A percentile compares a stretch with the other conserved stretches of the same genome.
Evolutionary conservation across 352 stramenopile species (phyloP).

Genomic region (Globisporangium spinosum): DNA sequence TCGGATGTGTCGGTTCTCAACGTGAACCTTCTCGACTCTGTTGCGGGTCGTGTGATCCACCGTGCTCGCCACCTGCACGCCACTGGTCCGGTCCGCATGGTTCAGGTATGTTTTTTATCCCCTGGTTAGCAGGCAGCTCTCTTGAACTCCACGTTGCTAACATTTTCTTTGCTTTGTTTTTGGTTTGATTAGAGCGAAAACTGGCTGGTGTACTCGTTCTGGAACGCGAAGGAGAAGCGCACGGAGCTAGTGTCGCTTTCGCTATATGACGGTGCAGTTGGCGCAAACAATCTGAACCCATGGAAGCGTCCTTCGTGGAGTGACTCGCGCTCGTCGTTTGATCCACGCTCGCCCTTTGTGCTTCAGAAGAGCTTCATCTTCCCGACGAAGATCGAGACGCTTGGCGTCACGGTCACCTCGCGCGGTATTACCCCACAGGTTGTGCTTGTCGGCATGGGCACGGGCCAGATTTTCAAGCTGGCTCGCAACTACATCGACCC

Average conservation of each 20-base stretch:
- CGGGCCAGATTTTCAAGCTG: slow-evolving; percentile 92
- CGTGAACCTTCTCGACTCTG: slow-evolving; percentile 92
- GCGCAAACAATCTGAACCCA: slow-evolving; percentile 91
- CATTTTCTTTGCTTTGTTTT: slow-evolving; percentile 7
- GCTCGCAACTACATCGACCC: slow-evolving; percentile 92
- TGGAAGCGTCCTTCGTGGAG: slow-evolving; percentile 92
- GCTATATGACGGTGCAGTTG: slow-evolving; percentile 96
- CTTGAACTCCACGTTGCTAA: slow-evolving; percentile 8
- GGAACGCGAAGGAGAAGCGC: slow-evolving; percentile 89
- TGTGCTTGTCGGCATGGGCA: slow-evolving; percentile 91
- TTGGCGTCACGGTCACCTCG: slow-evolving; percentile 92
- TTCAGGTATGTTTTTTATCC: slow-evolving; percentile 36
- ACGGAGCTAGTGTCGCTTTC: slow-evolving; percentile 81
- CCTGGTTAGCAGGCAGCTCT: background rate
- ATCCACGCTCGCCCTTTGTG: slow-evolving; percentile 86
- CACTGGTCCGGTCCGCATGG: slow-evolving; percentile 55
- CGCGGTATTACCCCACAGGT: slow-evolving; percentile 94
- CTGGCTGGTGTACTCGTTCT: slow-evolving; percentile 96
- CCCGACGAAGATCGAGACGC: slow-evolving; percentile 80
- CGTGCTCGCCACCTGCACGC: slow-evolving; percentile 86
- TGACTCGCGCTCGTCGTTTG: slow-evolving; percentile 90
- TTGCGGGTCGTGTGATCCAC: slow-evolving; percentile 92
- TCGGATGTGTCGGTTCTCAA: slow-evolving; percentile 59
- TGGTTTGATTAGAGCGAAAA: slow-evolving; percentile 86
- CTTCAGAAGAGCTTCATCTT: slow-evolving; percentile 95